Evolutionary conservation across 352 stramenopile genomes (phyloP).

Genomic region (Globisporangium okanoganense): DNA sequence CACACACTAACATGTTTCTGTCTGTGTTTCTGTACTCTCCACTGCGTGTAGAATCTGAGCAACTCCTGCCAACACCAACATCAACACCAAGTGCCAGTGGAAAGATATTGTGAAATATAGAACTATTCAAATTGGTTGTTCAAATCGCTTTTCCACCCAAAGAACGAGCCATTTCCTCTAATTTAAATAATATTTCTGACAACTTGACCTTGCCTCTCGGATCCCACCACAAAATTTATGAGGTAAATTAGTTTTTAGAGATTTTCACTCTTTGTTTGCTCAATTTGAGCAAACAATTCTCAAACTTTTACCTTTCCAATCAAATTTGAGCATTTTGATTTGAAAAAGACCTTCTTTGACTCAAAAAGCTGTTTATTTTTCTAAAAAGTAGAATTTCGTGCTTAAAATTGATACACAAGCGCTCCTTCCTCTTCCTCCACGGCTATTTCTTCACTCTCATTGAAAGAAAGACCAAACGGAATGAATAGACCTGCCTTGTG

Average conservation of each 20-base stretch:
- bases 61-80: not conserved
- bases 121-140: not conserved
- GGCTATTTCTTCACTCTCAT: not conserved
- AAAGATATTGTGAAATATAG: not conserved
- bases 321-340: not conserved
- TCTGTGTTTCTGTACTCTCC: no score
- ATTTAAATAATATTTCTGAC: not conserved
- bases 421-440: not conserved
- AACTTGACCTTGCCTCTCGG: not conserved
- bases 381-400: not conserved
- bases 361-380: not conserved
- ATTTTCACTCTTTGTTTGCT: no score
- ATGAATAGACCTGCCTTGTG: not conserved
- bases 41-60: no score
- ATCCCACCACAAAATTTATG: no score
- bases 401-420: not conserved
- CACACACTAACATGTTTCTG: no score
- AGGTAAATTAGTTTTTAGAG: no score
- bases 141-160: not conserved
- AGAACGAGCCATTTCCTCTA: not conserved
- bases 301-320: no score
- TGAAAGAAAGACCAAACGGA: not conserved
- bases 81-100: not conserved
- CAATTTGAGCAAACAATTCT: no score
- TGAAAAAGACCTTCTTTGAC: not conserved